These are phyloP conservation scores for Chaetoceros muelleri DNA, from an alignment of 108 stramenopile genomes.

Conservation along the genomic window DNA sequence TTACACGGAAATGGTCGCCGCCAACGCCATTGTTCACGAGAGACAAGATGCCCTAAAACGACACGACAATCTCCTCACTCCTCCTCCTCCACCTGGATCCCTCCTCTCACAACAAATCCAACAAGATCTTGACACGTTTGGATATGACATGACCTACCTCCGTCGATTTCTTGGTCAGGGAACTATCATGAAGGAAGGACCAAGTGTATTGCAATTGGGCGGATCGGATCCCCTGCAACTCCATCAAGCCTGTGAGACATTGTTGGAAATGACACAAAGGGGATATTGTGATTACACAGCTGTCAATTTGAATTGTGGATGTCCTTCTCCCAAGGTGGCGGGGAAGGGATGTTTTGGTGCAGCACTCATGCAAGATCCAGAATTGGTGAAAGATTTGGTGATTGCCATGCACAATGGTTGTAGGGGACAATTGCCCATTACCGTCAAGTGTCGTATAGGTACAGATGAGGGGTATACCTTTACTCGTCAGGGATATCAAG, in stretches of 20 bases:
- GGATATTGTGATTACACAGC: slow-evolving; percentile 86
- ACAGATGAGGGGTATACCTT: slow-evolving; percentile 48
- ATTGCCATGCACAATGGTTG: slow-evolving; percentile 61
- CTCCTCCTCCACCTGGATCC: slow-evolving; percentile 9
- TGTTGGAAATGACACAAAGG: slow-evolving; percentile 51
- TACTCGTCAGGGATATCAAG: slow-evolving; percentile 26
- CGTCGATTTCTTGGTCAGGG: slow-evolving; percentile 14
- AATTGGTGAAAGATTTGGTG: slow-evolving; percentile 70
- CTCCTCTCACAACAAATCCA: background rate
- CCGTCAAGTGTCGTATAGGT: slow-evolving; percentile 96
- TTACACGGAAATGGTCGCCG: slow-evolving; percentile 98
- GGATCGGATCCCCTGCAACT: slow-evolving; percentile 84
- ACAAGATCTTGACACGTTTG: background rate
- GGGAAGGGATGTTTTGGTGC: slow-evolving; percentile 97
- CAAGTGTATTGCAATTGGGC: slow-evolving; percentile 92
- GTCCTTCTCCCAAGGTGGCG: slow-evolving; percentile 94
- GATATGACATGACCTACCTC: slow-evolving; percentile 14
- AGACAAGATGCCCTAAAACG: slow-evolving; percentile 4
- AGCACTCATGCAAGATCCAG: slow-evolving; percentile 90
- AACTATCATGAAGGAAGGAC: slow-evolving; percentile 41
- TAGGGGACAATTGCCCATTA: slow-evolving; percentile 61
- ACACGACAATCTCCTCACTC: background rate
- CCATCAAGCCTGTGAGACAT: slow-evolving; percentile 52
- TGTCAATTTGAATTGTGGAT: slow-evolving; percentile 97
- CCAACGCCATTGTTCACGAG: slow-evolving; percentile 75